Base-by-base conservation (phyloP, 768 basidiomycete genomes). In the Kwoniella heveanensis region DNA sequence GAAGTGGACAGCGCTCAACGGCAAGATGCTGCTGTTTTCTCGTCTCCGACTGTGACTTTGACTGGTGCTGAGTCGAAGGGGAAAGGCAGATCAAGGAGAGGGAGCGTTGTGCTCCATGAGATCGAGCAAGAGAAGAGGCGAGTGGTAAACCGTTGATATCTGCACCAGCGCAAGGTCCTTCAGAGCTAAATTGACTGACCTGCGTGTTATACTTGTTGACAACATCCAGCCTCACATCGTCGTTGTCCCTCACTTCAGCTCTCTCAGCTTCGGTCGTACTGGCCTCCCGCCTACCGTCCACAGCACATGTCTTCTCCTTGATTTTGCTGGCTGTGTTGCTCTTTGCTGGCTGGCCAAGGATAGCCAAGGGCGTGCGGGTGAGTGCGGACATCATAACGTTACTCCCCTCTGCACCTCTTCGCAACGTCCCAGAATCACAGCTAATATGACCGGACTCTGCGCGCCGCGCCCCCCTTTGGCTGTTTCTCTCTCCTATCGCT, bases 231-330 rank as follows among this genome's bases (percentile, higher is more conserved):
- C 68, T 80, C n/a, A 66, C 77, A n/a, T 79, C 76, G 0, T 80
- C 79, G 6, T 61, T 82, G 0, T 79, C 80, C 21, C 72, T 82
- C 52, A 82, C 81, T 1, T 93, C 93, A 49, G 91, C 91, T 30
- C 87, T 96, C 63, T 93, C 91, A 47, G 90, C 91, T 19, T 91
- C 90, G 30, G 90, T 96, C 50, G 94, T 98, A 59, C 83, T 97
- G 66, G 92, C 93, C 30, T 96, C 93, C 44, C 89, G 95, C 68
- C 83, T 98, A 39, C 82, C 85, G 47, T 87, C 89, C 69, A 90
- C 92, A 79, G 79, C 89, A 50, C 86, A 90, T 25, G 95, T 96
- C 24, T 97, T 97, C 75, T 88, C 91, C 36, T 85, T 98, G 61
- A 68, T 77, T 21, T 57, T 77, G 21, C 64, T 77, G 2, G 62